These are phyloP conservation scores for Boletellus deceptivus DNA, from an alignment of 1,284 basidiomycete species.

Conservation along the genomic window DNA sequence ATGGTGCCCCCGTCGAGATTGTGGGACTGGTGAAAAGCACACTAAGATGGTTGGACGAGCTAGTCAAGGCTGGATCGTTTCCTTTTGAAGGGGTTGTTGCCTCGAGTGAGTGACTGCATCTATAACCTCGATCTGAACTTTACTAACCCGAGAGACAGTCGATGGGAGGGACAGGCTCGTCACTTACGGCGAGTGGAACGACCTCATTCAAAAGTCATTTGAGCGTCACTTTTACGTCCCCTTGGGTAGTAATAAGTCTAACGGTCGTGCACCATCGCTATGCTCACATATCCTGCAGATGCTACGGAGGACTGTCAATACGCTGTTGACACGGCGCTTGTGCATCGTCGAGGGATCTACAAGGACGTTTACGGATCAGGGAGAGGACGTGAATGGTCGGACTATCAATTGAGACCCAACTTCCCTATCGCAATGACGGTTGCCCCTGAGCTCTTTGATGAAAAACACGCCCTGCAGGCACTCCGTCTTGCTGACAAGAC, in stretches of 20 bases:
- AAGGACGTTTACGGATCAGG: constrained; percentile 97
- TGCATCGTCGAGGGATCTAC: constrained; percentile 95
- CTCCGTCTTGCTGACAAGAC: constrained; percentile 74
- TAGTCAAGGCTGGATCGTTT: constrained; percentile 72
- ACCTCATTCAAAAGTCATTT: constrained; percentile 83
- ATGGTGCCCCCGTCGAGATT: constrained; percentile 96
- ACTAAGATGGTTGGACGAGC: constrained; percentile 78
- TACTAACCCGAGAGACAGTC: constrained; percentile 45
- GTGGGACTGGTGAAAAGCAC: constrained; percentile 93
- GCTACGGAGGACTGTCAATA: constrained; percentile 72
- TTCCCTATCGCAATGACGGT: constrained; percentile 97
- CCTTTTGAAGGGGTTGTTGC: constrained; percentile 89
- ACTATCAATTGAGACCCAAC: constrained; percentile 93
- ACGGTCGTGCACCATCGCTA: background rate
- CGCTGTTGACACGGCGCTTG: constrained; percentile 65
- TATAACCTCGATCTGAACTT: background rate
- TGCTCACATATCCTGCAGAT: constrained; percentile 42
- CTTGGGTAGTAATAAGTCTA: constrained; percentile 45
- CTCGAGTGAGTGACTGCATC: constrained; percentile 57
- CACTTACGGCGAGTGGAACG: constrained; percentile 89
- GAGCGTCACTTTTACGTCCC: constrained; percentile 93
- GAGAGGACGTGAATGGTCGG: constrained; percentile 85
- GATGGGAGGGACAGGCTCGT: constrained; percentile 70
- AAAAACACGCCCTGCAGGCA: constrained; percentile 74
- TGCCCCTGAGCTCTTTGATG: constrained; percentile 92